Evolutionary conservation across 345 rosid species (phyloP), one percentile per base, ranked within the genome.

Genomic region (Eucalyptus erythrocorys): DNA sequence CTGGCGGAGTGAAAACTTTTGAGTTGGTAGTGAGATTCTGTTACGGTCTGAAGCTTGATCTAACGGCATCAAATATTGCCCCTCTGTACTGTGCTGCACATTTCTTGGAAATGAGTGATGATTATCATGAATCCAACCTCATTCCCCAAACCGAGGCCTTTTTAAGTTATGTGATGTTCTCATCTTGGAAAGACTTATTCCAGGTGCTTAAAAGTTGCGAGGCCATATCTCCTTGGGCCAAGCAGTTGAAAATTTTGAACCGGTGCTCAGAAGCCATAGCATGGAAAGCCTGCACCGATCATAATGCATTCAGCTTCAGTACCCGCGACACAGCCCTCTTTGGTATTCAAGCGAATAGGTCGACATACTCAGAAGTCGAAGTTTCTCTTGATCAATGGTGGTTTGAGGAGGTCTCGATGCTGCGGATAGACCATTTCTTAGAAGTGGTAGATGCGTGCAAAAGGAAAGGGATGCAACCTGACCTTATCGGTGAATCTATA

Each of bases 31-130:
- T 93, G 55, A 92, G 91, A 59, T 94, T 93, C 92, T 94, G 96
- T 88, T 95, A 94, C 40, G 93, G 96, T 17, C 90, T 90, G 91
- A 94, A 93, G 88, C 85, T 95, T 13, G 93, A 93, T 87, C 90
- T 92, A 3, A 92, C 92, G 17, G 92, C 95, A 86, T 48, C 92
- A 76, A 94, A 92, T 85, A 87, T 93, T 6, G 95, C 92, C 51
- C 90, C 93, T n/a, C 81, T 91, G 37, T 89, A 91, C 55, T 93
- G 90, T 51, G 96, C 96, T 32, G 92, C 95, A 34, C 90, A 90
- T 92, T 93, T 93, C 92, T 87, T 94, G 89, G 95, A 94, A 91
- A 94, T 94, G 97, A 92, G 88, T 45, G 93, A 92, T 64, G 94
- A 92, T 89, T 86, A 93, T 90, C 90, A 86, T 57, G 86, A 89